Base-by-base conservation (phyloP, 768 basidiomycete genomes). In the Russula sp. region DNA sequence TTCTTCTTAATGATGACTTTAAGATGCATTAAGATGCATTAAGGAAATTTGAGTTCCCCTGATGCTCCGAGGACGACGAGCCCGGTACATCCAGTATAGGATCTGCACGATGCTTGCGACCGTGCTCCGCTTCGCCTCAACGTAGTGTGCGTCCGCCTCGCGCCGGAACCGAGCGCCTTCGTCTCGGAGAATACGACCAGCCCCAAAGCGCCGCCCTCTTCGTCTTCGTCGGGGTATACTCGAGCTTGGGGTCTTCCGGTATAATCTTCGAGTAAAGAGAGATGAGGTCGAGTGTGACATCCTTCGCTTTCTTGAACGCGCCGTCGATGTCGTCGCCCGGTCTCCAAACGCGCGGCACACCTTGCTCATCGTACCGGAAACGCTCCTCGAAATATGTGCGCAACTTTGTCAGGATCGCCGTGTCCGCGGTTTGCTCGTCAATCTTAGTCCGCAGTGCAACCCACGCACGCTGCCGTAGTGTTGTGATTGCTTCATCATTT, bases 341-440 rank as follows among this genome's bases (percentile, higher is more conserved):
- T 71, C 89, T 89, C 97, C 97, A 99, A 2, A 99, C 95, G n/a
- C 91, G 80, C 3, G 97, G 97, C 2, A 98, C 89, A 45, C 96
- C 95, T 1, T 84, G 76, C 52, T 92, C 91, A 66, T 98, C 96
- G 72, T 99, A 99, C 49, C 97, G 82, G 82, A 99, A 99, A 40
- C 86, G 82, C 70, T 99, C 97, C 72, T 99, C 97, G 68, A 99
- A 99, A 69, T 87, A 84, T 22, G 77, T 77, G 51, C 96, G 85
- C 37, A 99, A 78, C 75, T 92, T 96, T 66, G 85, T 83, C 11
- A 98, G 81, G 68, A 98, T 83, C 1, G 85, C 86, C 10, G 87
- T 78, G 66, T 99, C 97, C 4, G 90, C 84, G 0, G 90, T 94
- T 73, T 96, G 91, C 71, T 98, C 96, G 67, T 94, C 91, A 57